Percentiles rank a stretch among this genome's conserved stretches.
Evolutionary conservation across 345 rosid species (phyloP).

Genomic region (Turnera subulata): DNA sequence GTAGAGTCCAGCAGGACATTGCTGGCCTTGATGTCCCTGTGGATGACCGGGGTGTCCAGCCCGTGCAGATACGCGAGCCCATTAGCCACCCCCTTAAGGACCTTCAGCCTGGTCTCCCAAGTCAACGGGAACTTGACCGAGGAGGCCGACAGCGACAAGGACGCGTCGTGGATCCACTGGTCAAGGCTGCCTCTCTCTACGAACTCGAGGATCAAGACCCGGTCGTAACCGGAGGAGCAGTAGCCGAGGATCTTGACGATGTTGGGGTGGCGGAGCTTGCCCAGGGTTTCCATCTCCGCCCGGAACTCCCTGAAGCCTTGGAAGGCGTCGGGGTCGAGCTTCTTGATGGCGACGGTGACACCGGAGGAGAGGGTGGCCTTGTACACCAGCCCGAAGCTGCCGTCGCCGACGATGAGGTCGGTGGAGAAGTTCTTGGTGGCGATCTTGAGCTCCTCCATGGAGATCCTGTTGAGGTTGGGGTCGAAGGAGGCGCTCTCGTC

Average conservation of each 20-base stretch:
- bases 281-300: conserved; percentile 87
- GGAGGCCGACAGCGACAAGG: background rate
- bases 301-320: conserved; percentile 86
- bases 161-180: conserved; percentile 65
- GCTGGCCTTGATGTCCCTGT: conserved; percentile 83
- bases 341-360: conserved; percentile 70
- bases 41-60: conserved; percentile 61
- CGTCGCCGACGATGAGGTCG: conserved; percentile 74
- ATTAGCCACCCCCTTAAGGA: conserved; percentile 53
- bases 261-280: conserved; percentile 54
- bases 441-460: conserved; percentile 58
- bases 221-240: conserved; percentile 60
- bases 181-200: conserved; percentile 72
- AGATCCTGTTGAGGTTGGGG: conserved; percentile 43
- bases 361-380: conserved; percentile 50
- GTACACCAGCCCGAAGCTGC: conserved; percentile 86
- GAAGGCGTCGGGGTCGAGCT: conserved; percentile 71
- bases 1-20: conserved; percentile 58
- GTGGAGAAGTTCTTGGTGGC: conserved; percentile 70
- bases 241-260: conserved; percentile 75
- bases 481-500: conserved; percentile 57
- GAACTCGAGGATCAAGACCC: conserved; percentile 72
- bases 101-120: conserved; percentile 54
- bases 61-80: conserved; percentile 73
- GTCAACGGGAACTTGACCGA: conserved; percentile 23